Evolutionary conservation across 2,329 filamentous ascomycete genomes (phyloP), one percentile per base, ranked within the genome.

Genomic region (Colletotrichum caudatum): DNA sequence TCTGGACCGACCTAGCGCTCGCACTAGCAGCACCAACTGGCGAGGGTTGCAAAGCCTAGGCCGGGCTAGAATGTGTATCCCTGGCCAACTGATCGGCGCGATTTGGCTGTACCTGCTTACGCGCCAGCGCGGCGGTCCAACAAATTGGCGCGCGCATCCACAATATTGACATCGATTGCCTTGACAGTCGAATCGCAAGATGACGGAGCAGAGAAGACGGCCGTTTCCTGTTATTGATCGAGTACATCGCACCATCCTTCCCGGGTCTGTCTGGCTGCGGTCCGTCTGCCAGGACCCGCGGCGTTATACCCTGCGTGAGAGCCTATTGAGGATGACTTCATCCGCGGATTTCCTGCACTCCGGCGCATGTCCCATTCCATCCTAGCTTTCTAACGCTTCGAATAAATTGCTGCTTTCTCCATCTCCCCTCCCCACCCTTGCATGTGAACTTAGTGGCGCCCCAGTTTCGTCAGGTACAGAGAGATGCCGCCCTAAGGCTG

Each of bases 311-410:
- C 61, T 69, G 69, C 60, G 60, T 60, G n/a, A 39, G 54, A 46
- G n/a, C 69, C 44, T 41, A 35, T 57, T 23, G 59, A 60, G 59
- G 48, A 69, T 64, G 69, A 72, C 65, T 54, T 72, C 65, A 72
- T 56, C 53, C 54, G 39, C 53, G 44, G 46, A 35, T 8, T n/a
- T 54, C 33, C 48, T 54, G 46, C 23, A 48, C 33, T 56, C 18
- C 44, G 46, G 20, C 29, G 51, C 44, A 39, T 39, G 14, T 70
- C 44, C n/a, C 33, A 41, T 57, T 58, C 59, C 64, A 46, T 73
- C 69, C 65, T 61, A 73, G 61, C 64, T 72, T 72, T 72, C 64
- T 29, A 66, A 69, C 56, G 72, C 72, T 62, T 73, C 72, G 61
- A 61, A 61, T 73, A 73, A 20, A 73, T 72, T 73, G 51, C 51